Conservation (phyloP, 192 early-diverging fungal species). For the Umbelopsis sp. region DNA sequence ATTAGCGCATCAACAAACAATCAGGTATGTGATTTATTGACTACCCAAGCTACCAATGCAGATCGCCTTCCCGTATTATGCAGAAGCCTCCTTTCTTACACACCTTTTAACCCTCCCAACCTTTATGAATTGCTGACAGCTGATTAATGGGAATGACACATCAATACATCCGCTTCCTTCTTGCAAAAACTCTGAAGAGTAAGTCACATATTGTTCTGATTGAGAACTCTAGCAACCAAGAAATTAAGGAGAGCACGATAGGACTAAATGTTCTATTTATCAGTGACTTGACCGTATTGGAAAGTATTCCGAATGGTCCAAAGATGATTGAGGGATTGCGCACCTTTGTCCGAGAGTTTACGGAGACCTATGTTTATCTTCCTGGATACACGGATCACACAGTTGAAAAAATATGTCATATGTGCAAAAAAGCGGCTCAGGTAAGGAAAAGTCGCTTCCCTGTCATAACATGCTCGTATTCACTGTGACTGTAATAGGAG, state of each 20-base stretch:
- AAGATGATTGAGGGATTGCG: conserved; percentile 41
- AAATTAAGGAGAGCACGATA: too few species aligned
- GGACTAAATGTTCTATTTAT: background rate
- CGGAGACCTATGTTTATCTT: conserved; percentile 56
- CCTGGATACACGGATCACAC: conserved; percentile 50
- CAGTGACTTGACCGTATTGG: conserved; percentile 52
- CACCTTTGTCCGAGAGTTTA: conserved; percentile 49
- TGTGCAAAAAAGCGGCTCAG: conserved; percentile 46
- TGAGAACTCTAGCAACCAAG: too few species aligned
- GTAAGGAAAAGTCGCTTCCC: conserved; percentile 14
- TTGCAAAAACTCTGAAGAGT: conserved; percentile 26
- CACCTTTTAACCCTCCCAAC: conserved; percentile 22
- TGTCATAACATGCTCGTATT: background rate
- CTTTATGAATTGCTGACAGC: conserved; percentile 26
- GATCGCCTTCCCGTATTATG: conserved; percentile 18
- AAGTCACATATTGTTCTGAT: conserved; percentile 17
- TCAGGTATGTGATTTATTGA: conserved; percentile 12
- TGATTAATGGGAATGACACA: conserved; percentile 2
- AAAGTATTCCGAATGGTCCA: conserved; percentile 41
- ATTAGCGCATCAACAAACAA: background rate
- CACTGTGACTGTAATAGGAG: background rate
- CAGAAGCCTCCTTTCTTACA: conserved; percentile 15
- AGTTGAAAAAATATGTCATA: conserved; percentile 50
- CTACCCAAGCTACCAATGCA: background rate
- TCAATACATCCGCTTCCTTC: conserved; percentile 14